These are phyloP conservation scores for Fusarium pininemorale DNA, from an alignment of 2,329 filamentous ascomycete genomes.

Conservation along the genomic window DNA sequence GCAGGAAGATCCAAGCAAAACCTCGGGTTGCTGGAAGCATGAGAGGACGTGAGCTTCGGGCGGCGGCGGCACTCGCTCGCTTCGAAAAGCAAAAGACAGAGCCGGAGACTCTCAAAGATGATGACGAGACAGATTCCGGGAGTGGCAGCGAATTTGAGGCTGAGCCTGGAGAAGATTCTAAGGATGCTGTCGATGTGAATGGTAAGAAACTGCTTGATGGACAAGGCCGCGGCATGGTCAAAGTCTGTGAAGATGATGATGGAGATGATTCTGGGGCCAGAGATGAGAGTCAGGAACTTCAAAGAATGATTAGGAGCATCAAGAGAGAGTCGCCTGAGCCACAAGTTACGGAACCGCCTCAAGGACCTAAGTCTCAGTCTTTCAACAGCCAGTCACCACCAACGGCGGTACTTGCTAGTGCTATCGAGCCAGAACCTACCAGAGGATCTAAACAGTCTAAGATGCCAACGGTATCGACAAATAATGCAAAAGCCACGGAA, in stretches of 20 bases:
- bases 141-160: constrained; percentile 62
- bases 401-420: background rate
- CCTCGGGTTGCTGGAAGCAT: constrained; percentile 80
- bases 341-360: background rate
- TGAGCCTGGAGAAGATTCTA: constrained; percentile 51
- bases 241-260: constrained; percentile 77
- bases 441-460: background rate
- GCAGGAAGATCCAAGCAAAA: constrained; percentile 69
- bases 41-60: constrained; percentile 77
- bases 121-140: constrained; percentile 51
- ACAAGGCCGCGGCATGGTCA: constrained; percentile 74
- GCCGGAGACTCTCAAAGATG: constrained; percentile 45
- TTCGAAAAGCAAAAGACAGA: constrained; percentile 70
- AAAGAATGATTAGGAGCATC: constrained; percentile 49
- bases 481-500: background rate
- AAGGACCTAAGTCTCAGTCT: background rate
- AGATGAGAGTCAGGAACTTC: constrained; percentile 72
- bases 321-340: constrained; percentile 34
- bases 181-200: constrained; percentile 70
- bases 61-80: constrained; percentile 78
- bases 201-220: constrained; percentile 71
- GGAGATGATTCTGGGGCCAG: constrained; percentile 55
- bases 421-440: constrained; percentile 24
- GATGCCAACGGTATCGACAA: background rate
- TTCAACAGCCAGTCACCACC: background rate